Conservation (phyloP, 768 basidiomycete genomes). For the Tubosaeta sp. region DNA sequence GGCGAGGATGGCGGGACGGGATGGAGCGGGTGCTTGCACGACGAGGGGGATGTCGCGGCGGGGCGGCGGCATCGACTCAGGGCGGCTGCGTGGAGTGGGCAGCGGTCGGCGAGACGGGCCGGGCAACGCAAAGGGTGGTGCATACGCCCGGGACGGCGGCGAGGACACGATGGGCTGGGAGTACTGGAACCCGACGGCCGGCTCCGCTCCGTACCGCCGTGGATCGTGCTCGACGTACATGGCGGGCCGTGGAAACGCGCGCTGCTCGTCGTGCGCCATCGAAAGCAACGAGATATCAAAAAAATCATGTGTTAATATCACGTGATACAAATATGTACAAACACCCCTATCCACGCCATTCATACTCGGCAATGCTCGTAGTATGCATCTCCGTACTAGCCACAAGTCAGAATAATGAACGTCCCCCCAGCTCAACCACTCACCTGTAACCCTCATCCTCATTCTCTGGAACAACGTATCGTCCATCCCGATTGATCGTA, state of each 20-base stretch:
- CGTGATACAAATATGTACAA: conserved; percentile 21
- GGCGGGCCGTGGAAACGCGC: conserved; percentile 7
- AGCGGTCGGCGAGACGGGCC: conserved; percentile 26
- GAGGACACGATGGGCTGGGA: conserved; percentile 7
- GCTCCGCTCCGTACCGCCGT: conserved; percentile 1
- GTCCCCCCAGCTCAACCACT: conserved; percentile 5
- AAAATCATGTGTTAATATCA: conserved; percentile 5
- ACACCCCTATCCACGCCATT: conserved; percentile 13
- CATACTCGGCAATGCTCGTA: conserved; percentile 64
- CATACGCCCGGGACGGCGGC: conserved; percentile 1
- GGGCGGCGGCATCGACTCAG: conserved; percentile 22
- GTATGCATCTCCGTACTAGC: conserved; percentile 78
- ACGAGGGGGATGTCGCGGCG: conserved; percentile 15
- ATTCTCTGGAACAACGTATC: conserved; percentile 79
- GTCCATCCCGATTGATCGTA: conserved; percentile 75
- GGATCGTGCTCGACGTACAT: conserved; percentile 12
- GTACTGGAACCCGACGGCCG: conserved; percentile 21
- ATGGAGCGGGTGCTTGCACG: conserved; percentile 31
- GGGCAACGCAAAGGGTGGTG: conserved; percentile 3
- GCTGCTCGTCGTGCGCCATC: conserved; percentile 25
- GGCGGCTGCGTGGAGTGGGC: conserved; percentile 27
- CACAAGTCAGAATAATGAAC: neutral
- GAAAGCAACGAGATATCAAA: conserved; percentile 5
- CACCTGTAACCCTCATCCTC: conserved; percentile 67
- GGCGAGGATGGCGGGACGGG: conserved; percentile 27